Conservation (phyloP, 2,329 filamentous ascomycete species). For the Penicillium glabrum region DNA sequence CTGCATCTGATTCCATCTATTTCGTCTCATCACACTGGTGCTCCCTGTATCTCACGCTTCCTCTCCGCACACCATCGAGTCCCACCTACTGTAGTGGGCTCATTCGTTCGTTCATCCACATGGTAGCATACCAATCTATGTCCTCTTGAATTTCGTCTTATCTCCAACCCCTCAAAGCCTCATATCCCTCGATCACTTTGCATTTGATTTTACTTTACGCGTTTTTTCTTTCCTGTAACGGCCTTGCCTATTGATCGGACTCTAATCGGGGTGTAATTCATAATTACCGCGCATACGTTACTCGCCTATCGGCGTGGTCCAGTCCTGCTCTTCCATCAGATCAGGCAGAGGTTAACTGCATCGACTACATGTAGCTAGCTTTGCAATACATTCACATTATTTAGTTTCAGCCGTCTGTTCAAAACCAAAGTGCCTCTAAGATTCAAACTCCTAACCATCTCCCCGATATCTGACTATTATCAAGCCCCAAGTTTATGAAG, state of each 20-base stretch:
- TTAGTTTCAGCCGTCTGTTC: not conserved
- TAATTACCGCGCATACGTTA: constrained; percentile 6
- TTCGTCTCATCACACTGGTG: not conserved
- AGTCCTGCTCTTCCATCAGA: not conserved
- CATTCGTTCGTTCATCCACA: not conserved
- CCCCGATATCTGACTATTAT: not conserved
- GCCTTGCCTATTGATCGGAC: not conserved
- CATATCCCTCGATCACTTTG: not conserved
- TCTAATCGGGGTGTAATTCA: constrained; percentile 12
- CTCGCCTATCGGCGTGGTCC: not conserved
- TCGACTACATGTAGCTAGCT: constrained; percentile 6
- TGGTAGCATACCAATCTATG: not conserved
- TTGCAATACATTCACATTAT: not conserved
- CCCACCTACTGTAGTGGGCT: not conserved
- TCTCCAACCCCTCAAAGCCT: not conserved
- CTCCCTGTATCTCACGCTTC: constrained; percentile 5
- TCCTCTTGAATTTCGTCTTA: not conserved
- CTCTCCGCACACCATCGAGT: not conserved
- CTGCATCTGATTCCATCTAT: constrained; percentile 9
- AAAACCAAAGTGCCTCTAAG: not conserved
- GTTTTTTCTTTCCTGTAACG: not conserved
- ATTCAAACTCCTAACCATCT: not conserved
- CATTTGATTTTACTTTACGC: not conserved
- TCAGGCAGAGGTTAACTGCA: not conserved
- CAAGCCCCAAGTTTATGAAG: not conserved